A percentile compares a stretch with the other conserved stretches of the same genome.
These are phyloP conservation scores for Pelagomonas calceolata DNA, from an alignment of 108 stramenopile genomes.

Conservation along the genomic window DNA sequence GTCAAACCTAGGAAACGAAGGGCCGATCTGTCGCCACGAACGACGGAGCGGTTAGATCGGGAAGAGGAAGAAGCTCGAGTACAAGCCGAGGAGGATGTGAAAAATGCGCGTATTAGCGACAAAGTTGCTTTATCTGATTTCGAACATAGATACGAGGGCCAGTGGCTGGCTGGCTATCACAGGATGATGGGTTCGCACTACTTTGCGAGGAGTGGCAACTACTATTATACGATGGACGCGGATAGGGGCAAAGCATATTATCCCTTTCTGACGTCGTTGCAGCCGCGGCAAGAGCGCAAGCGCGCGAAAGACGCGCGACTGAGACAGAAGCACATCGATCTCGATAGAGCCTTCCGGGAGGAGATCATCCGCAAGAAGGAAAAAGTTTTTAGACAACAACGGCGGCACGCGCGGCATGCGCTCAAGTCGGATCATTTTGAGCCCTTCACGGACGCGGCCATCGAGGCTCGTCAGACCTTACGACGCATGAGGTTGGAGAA, in stretches of 20 bases:
- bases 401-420: conserved; percentile 8
- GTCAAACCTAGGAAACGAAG: too few species aligned
- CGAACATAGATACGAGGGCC: background rate
- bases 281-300: background rate
- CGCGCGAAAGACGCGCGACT: background rate
- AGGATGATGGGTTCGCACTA: background rate
- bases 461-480: background rate
- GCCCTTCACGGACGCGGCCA: background rate
- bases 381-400: conserved; percentile 15
- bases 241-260: background rate
- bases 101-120: background rate
- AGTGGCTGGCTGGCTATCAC: background rate
- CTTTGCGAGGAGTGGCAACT: background rate
- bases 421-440: conserved; percentile 2
- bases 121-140: background rate
- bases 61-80: background rate
- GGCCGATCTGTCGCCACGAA: background rate
- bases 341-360: conserved; percentile 8
- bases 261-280: background rate
- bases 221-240: background rate
- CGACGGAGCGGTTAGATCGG: background rate
- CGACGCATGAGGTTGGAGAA: conserved; percentile 5
- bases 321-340: background rate
- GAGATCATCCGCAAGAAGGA: conserved; percentile 11
- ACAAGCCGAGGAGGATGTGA: background rate